Evolutionary conservation across 345 rosid genomes (phyloP).

Genomic region (Aquilaria sinensis): DNA sequence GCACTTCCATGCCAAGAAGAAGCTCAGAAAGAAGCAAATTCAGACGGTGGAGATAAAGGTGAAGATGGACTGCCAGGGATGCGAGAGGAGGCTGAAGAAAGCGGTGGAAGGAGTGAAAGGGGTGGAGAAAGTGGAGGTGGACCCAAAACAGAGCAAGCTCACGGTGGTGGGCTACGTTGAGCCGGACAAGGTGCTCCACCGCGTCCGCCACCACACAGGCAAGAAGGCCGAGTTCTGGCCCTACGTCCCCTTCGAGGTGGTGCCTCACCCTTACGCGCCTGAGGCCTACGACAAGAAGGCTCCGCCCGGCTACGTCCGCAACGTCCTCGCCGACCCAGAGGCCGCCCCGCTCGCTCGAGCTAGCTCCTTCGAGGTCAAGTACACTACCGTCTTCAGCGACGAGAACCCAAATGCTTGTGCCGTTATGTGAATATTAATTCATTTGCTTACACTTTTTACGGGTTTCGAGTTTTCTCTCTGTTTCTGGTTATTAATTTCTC

Average conservation of each 20-base stretch:
- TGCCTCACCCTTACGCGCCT: slow-evolving; percentile 42
- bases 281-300: slow-evolving; percentile 58
- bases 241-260: slow-evolving; percentile 44
- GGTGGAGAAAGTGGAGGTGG: slow-evolving; percentile 42
- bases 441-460: too few relatives aligned
- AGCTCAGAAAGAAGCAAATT: slow-evolving; percentile 8
- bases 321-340: slow-evolving; percentile 27
- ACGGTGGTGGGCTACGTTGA: slow-evolving; percentile 63
- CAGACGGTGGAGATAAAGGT: slow-evolving; percentile 61
- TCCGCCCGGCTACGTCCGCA: slow-evolving; percentile 51
- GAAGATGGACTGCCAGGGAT: slow-evolving; percentile 70
- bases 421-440: slow-evolving; percentile 30
- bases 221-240: slow-evolving; percentile 61
- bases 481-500: too few relatives aligned
- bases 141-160: slow-evolving; percentile 45
- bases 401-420: slow-evolving; percentile 51
- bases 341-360: slow-evolving; percentile 49
- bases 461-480: too few relatives aligned
- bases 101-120: slow-evolving; percentile 59
- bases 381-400: slow-evolving; percentile 60
- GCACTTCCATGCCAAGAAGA: slow-evolving; percentile 1
- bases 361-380: slow-evolving; percentile 48
- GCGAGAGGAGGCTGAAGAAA: slow-evolving; percentile 51
- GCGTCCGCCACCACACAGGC: slow-evolving; percentile 55
- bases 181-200: slow-evolving; percentile 46